These are phyloP conservation scores for Curvularia sp. DNA, from an alignment of 2,329 filamentous ascomycete species.

Conservation along the genomic window DNA sequence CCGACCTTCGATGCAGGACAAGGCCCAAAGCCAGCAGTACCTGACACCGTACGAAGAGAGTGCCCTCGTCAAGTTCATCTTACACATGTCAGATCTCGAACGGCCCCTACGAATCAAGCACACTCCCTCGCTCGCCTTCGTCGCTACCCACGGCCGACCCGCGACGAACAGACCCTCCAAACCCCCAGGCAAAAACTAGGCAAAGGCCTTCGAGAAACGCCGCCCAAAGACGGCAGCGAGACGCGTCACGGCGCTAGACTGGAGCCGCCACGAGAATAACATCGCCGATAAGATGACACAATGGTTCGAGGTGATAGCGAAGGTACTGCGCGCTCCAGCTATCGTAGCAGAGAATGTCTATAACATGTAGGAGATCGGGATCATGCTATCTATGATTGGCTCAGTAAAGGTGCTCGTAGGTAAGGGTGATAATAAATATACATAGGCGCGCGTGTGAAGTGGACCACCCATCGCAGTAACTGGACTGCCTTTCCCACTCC, in stretches of 20 bases:
- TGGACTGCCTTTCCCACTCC: too few relatives aligned
- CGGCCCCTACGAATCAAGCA: conserved; percentile 27
- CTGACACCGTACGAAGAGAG: conserved; percentile 33
- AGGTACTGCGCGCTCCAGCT: too few relatives aligned
- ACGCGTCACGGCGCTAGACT: conserved; percentile 29
- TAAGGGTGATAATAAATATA: conserved; percentile 29
- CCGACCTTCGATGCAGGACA: conserved; percentile 18
- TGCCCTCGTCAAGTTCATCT: conserved; percentile 27
- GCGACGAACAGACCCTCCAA: conserved; percentile 16
- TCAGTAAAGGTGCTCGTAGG: conserved; percentile 28
- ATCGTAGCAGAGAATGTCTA: too few relatives aligned
- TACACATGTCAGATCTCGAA: conserved; percentile 26
- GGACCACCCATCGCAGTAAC: too few relatives aligned
- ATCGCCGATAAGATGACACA: conserved; percentile 33
- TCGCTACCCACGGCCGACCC: conserved; percentile 19
- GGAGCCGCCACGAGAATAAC: conserved; percentile 25
- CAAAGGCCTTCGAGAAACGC: conserved; percentile 26
- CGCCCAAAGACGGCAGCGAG: conserved; percentile 23
- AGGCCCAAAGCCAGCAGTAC: conserved; percentile 30
- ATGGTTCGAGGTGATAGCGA: too few relatives aligned
- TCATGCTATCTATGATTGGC: conserved; percentile 14
- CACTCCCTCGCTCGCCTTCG: conserved; percentile 27
- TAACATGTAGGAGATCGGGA: conserved; percentile 13
- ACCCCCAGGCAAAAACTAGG: too few relatives aligned
- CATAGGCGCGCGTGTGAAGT: too few relatives aligned